Percentiles rank a stretch among this genome's conserved stretches.
Conservation (phyloP, 257 asterid genomes). For the Dorcoceras hygrometricum region DNA sequence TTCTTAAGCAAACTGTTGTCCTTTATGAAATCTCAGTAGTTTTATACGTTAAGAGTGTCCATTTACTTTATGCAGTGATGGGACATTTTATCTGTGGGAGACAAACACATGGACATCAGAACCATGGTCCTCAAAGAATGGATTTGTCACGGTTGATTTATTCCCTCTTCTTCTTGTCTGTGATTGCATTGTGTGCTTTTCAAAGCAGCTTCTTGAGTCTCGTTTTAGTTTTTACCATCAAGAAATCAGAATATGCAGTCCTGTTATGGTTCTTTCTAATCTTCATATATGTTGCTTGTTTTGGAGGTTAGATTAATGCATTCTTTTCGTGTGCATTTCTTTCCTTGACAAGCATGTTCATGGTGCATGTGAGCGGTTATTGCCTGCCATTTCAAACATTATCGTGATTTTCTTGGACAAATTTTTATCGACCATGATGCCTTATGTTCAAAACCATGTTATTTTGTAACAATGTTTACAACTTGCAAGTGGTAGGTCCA, state of each 20-base stretch:
- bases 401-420: constrained; percentile 1
- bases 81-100: constrained; percentile 98
- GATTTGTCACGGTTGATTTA: constrained; percentile 82
- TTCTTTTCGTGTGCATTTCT: neutral
- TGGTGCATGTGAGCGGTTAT: constrained; percentile 6
- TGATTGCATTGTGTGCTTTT: neutral
- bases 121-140: constrained; percentile 88
- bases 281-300: constrained; percentile 4
- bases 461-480: neutral
- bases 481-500: constrained; percentile 6
- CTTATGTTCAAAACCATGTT: constrained; percentile 3
- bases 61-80: constrained; percentile 64
- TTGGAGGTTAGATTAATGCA: constrained; percentile 9
- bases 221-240: constrained; percentile 1
- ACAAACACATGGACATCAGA: constrained; percentile 98
- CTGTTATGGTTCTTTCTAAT: neutral
- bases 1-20: constrained; percentile 19
- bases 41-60: constrained; percentile 12
- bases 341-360: constrained; percentile 11
- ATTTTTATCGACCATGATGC: neutral
- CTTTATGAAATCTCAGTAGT: neutral
- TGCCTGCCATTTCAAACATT: constrained; percentile 9
- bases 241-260: neutral
- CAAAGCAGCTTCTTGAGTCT: constrained; percentile 1
- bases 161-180: constrained; percentile 15